A percentile compares a stretch with the other conserved stretches of the same genome.
Evolutionary conservation across 2,329 filamentous ascomycete genomes (phyloP).

Genomic region (Botrytis deweyae): DNA sequence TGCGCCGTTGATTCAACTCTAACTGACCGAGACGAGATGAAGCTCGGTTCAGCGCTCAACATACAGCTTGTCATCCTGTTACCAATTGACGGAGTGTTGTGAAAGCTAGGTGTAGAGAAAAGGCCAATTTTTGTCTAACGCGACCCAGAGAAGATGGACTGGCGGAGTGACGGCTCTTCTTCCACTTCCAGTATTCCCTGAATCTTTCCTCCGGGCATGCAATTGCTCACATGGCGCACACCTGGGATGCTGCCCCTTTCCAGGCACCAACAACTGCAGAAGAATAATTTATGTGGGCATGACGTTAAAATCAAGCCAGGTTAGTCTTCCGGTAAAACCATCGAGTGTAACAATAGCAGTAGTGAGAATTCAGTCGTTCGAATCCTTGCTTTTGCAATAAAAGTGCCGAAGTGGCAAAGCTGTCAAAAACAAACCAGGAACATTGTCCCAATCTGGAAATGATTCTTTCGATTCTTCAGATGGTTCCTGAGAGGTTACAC

Average conservation of each 20-base stretch:
- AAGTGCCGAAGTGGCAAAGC: constrained; percentile 2
- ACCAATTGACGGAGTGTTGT: too few relatives aligned
- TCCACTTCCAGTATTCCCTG: background rate
- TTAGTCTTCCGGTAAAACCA: background rate
- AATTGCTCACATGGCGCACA: background rate
- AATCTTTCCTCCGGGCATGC: background rate
- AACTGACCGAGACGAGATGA: background rate
- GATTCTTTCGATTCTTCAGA: background rate
- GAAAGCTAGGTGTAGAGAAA: background rate
- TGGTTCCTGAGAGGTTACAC: background rate
- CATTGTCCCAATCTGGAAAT: background rate
- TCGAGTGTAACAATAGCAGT: background rate
- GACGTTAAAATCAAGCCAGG: background rate
- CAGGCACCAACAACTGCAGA: background rate
- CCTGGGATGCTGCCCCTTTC: background rate
- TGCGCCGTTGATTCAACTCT: background rate
- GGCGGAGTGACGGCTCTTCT: background rate
- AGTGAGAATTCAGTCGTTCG: background rate
- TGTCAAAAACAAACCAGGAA: background rate
- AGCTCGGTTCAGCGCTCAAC: background rate
- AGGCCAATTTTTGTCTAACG: background rate
- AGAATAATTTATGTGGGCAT: background rate
- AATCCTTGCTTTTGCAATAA: background rate
- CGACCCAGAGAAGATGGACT: background rate
- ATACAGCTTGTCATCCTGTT: background rate